Evolutionary conservation across 257 asterid genomes (phyloP).

Genomic region (Petunia secreta): DNA sequence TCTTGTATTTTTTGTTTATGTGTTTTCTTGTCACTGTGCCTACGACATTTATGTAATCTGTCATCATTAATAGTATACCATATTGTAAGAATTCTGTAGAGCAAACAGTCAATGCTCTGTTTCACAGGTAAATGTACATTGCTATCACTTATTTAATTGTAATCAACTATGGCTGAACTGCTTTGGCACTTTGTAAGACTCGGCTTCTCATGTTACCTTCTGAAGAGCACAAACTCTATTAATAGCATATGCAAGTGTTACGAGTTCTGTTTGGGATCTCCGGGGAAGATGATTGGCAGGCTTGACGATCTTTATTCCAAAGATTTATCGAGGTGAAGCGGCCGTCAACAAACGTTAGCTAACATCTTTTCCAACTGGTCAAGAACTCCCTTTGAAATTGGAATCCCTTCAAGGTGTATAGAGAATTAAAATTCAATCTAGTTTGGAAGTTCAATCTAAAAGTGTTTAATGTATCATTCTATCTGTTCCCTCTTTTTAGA

Average conservation of each 20-base stretch:
- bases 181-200: too few species aligned
- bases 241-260: conserved; percentile 12
- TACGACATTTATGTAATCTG: not conserved
- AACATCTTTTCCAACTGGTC: too few species aligned
- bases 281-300: not conserved
- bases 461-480: conserved; percentile 6
- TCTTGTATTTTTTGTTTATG: conserved; percentile 22
- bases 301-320: too few species aligned
- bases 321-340: too few species aligned
- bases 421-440: not conserved
- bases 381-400: too few species aligned
- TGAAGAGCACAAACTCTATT: not conserved
- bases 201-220: too few species aligned
- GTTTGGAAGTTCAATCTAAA: not conserved
- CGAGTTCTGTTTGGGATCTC: not conserved
- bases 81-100: not conserved
- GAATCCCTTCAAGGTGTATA: not conserved
- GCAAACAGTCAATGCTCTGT: not conserved
- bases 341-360: too few species aligned
- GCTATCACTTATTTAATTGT: not conserved
- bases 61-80: conserved; percentile 14
- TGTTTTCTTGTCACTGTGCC: not conserved
- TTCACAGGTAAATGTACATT: not conserved
- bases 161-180: too few species aligned
- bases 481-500: not conserved